These are phyloP conservation scores for Trichosporon sp. DNA, from an alignment of 1,284 basidiomycete genomes.

Conservation along the genomic window DNA sequence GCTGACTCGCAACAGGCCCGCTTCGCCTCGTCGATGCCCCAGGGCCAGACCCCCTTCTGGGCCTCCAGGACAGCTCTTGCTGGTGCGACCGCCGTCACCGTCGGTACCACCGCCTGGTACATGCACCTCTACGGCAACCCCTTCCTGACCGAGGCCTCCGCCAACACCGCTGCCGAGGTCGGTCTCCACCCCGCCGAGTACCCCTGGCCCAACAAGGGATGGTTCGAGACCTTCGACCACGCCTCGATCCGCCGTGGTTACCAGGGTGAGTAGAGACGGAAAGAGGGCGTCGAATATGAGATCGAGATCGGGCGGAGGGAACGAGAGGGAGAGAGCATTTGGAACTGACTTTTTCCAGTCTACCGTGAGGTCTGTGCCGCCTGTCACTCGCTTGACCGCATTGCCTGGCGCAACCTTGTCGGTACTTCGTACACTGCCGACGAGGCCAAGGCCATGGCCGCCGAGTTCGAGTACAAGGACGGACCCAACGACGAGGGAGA, in stretches of 20 bases:
- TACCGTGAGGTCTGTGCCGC: constrained; percentile 99
- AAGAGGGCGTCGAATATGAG: not conserved
- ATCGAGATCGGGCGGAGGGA: not conserved
- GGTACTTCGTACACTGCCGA: constrained; percentile 95
- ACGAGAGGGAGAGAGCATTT: not conserved
- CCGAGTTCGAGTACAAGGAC: constrained; percentile 94
- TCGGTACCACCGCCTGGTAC: constrained; percentile 92
- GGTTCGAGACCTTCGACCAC: constrained; percentile 90
- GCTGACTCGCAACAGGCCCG: constrained; percentile 29
- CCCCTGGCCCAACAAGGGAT: constrained; percentile 88
- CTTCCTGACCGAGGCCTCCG: constrained; percentile 79
- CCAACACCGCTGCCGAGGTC: constrained; percentile 84
- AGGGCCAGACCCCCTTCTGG: constrained; percentile 23
- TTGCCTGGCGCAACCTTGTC: constrained; percentile 99
- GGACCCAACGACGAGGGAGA: constrained; percentile 93
- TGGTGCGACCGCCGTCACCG: constrained; percentile 70
- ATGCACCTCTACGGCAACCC: constrained; percentile 88
- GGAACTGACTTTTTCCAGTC: constrained; percentile 51
- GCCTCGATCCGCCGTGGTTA: constrained; percentile 90
- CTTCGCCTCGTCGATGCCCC: constrained; percentile 36
- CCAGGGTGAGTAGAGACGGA: constrained; percentile 52
- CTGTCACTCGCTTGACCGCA: constrained; percentile 97
- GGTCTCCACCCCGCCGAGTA: constrained; percentile 84
- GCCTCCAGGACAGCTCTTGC: constrained; percentile 71
- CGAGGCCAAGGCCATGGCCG: constrained; percentile 87